Percentiles rank a stretch among this genome's conserved stretches.
These are phyloP conservation scores for Rhipidocladum racemiflorum DNA, from an alignment of 176 grass and related monocot species.

Conservation along the genomic window DNA sequence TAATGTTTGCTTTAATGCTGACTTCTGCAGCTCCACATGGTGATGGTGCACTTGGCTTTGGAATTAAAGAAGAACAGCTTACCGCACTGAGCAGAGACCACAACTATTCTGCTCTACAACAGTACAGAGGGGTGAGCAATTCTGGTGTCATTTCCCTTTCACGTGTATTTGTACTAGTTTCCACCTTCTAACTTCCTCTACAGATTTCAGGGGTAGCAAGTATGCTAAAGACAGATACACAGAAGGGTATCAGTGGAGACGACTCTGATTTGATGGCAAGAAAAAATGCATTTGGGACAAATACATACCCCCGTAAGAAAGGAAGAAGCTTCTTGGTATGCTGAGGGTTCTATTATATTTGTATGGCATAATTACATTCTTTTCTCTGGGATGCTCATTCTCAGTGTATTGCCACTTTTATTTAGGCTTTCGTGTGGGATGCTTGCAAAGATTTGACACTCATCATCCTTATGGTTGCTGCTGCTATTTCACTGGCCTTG, in stretches of 20 bases:
- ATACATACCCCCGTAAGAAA: slow-evolving; percentile 94
- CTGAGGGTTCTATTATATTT: neutral
- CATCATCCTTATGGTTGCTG: slow-evolving; percentile 94
- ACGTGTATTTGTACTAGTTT: slow-evolving; percentile 8
- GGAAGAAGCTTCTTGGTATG: slow-evolving; percentile 77
- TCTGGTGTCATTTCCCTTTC: neutral
- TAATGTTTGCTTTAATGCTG: slow-evolving; percentile 17
- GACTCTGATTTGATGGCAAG: slow-evolving; percentile 60
- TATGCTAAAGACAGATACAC: slow-evolving; percentile 69
- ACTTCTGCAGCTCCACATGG: slow-evolving; percentile 19
- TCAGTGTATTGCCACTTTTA: neutral
- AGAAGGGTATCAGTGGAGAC: slow-evolving; percentile 55
- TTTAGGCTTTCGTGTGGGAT: slow-evolving; percentile 92
- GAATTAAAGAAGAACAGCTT: slow-evolving; percentile 72
- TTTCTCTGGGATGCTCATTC: neutral
- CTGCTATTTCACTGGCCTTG: slow-evolving; percentile 78
- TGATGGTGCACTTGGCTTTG: slow-evolving; percentile 53
- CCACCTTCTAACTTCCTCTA: slow-evolving; percentile 9
- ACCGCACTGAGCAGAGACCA: slow-evolving; percentile 79
- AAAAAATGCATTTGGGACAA: slow-evolving; percentile 60
- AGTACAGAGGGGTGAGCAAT: slow-evolving; percentile 63
- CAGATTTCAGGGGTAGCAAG: slow-evolving; percentile 68
- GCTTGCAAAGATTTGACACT: slow-evolving; percentile 88
- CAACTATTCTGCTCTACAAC: slow-evolving; percentile 66
- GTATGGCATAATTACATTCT: neutral